These are phyloP conservation scores for Phascolomyces articulosus DNA, from an alignment of 371 early-diverging fungal species.

Conservation along the genomic window DNA sequence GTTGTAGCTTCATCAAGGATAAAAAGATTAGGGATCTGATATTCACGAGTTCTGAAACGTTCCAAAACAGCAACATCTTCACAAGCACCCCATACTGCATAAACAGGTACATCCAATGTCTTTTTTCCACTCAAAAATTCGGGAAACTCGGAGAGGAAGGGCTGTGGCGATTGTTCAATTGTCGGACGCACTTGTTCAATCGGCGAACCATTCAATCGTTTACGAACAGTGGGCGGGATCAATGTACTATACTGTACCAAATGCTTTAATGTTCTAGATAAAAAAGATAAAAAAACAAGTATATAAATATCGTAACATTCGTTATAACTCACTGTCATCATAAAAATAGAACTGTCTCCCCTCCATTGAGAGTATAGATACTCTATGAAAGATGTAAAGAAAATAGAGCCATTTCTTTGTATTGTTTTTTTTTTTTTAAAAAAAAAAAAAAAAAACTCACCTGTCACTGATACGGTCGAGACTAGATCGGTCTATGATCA, in stretches of 20 bases:
- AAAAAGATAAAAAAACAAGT: neutral
- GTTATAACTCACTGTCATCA: too few species aligned
- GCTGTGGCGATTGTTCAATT: conserved; percentile 48
- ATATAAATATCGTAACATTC: neutral
- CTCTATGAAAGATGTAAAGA: too few species aligned
- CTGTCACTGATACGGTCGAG: conserved; percentile 63
- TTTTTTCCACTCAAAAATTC: conserved; percentile 49
- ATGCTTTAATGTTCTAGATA: conserved; percentile 63
- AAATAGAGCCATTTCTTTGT: too few species aligned
- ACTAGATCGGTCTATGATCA: conserved; percentile 53
- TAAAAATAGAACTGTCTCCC: too few species aligned
- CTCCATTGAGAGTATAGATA: too few species aligned
- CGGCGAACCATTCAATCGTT: conserved; percentile 43
- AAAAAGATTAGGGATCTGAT: conserved; percentile 55
- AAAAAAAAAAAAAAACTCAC: conserved; percentile 25
- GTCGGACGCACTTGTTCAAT: conserved; percentile 51
- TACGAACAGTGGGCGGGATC: conserved; percentile 52
- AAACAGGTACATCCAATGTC: conserved; percentile 61
- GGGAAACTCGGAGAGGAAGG: conserved; percentile 62
- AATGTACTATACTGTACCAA: conserved; percentile 66
- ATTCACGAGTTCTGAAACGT: conserved; percentile 56
- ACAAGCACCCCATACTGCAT: conserved; percentile 71
- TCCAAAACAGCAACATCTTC: conserved; percentile 70
- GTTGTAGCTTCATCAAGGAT: conserved; percentile 64
- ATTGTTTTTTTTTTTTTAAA: too few species aligned